Base-by-base conservation (phyloP, 2,329 filamentous ascomycete genomes). In the Colletotrichum tabaci region DNA sequence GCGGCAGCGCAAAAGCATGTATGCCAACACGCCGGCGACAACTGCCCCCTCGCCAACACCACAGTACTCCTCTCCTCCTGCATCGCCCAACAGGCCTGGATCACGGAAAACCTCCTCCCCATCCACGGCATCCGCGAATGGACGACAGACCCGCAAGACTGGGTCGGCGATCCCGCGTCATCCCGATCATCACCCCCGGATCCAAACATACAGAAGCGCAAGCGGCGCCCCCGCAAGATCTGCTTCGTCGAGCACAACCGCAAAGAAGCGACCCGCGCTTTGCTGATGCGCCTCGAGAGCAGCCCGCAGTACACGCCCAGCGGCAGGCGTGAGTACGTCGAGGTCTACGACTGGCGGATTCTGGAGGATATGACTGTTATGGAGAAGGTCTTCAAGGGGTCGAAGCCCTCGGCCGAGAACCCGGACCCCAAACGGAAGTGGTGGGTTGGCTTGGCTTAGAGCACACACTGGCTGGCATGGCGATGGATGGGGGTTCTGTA, bases 301-400 rank as follows among this genome's bases (percentile, higher is more conserved):
- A 72, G 77, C 12, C 78, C 80, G 13, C 56, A 80, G 15, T 73
- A 65, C 26, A 75, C 74, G 12, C 76, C 76, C 3, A 74, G 76
- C 2, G 79, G 79, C 5, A 74, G 74, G 38, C 76, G 81, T 7
- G 79, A 81, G 12, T 83, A 81, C 79, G 80, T 86, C 2, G 78
- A 79, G 7, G 79, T 87, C 2, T 86, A 85, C 64, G 85, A 88
- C 74, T 88, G 86, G 85, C 80, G 84, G 5, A 76, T 87, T 6
- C 69, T 88, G 57, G 79, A 81, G 42, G 79, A 83, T 23, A 75
- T 88, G 12, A 79, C 78, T 2, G 81, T 81, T 44, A 68, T 80
- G 53, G 86, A 88, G 66, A 79, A 80, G 53, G 77, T 44, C 15
- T 56, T 60, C 23, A 73, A 13, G 57, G 72, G 70, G n/a, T 61